phyloP scores from a whole-genome alignment of 768 basidiomycete species.

The Pleurotus eryngii region DNA sequence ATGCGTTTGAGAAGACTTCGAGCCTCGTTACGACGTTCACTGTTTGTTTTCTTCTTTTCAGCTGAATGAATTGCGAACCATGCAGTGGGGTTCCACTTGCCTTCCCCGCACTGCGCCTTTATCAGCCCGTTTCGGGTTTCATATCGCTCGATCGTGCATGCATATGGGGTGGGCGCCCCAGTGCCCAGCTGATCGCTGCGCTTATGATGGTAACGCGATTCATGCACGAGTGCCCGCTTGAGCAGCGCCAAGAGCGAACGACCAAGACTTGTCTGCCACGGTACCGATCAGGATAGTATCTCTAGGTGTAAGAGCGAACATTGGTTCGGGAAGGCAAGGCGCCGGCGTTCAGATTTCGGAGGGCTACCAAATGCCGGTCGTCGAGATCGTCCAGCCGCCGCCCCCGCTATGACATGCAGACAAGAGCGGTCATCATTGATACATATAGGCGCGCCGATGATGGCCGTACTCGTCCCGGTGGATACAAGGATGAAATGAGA shows the following conservation, averaged over 20 bases:
- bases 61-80: not conserved
- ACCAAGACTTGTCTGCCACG: no score
- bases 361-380: not conserved
- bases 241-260: no score
- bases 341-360: no score
- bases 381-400: slow-evolving; percentile 11
- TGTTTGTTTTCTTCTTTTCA: not conserved
- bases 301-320: not conserved
- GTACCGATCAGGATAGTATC: not conserved
- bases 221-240: no score
- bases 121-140: not conserved
- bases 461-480: slow-evolving; percentile 10
- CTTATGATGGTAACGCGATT: no score
- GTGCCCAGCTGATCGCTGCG: not conserved
- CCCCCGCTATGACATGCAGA: not conserved
- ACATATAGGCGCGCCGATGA: slow-evolving; percentile 13
- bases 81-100: slow-evolving; percentile 5
- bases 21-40: not conserved
- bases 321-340: not conserved
- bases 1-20: not conserved
- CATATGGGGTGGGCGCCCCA: not conserved
- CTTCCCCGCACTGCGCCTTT: not conserved
- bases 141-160: not conserved
- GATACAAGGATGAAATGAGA: slow-evolving; percentile 8
- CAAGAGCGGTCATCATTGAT: slow-evolving; percentile 8